Evolutionary conservation across 768 basidiomycete species (phyloP).

Genomic region (Rhodotorula sphaerocarpa): DNA sequence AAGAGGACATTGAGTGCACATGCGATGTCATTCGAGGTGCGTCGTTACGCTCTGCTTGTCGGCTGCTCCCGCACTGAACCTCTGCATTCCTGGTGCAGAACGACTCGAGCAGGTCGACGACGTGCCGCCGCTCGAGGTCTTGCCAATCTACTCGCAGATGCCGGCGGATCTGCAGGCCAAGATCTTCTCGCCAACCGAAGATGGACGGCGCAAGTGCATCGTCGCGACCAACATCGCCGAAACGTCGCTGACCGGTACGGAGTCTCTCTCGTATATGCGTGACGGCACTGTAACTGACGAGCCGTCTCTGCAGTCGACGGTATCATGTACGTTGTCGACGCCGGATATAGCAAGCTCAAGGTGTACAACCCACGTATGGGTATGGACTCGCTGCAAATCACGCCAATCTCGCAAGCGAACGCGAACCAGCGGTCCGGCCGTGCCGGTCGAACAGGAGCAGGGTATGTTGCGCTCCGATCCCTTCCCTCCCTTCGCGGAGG

Average conservation of each 20-base stretch:
- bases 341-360: constrained; percentile 93
- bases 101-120: constrained; percentile 87
- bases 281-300: too few species aligned
- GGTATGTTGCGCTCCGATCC: constrained; percentile 51
- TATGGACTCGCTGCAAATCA: constrained; percentile 98
- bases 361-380: constrained; percentile 99
- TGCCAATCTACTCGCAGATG: constrained; percentile 99
- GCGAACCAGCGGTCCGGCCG: constrained; percentile 92
- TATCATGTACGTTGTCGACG: constrained; percentile 92
- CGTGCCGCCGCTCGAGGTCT: constrained; percentile 72
- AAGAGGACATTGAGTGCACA: constrained; percentile 96
- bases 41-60: too few species aligned
- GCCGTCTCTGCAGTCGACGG: constrained; percentile 66
- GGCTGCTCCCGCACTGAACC: neutral
- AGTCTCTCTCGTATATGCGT: too few species aligned
- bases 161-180: constrained; percentile 97
- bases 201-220: constrained; percentile 91
- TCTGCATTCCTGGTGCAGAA: constrained; percentile 51
- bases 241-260: constrained; percentile 88
- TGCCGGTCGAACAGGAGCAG: constrained; percentile 90
- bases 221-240: constrained; percentile 99
- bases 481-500: too few species aligned
- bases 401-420: constrained; percentile 97
- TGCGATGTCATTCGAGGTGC: constrained; percentile 85
- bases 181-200: constrained; percentile 87